A percentile compares a stretch with the other conserved stretches of the same genome.
These are phyloP conservation scores for Pleurotus citrinopileatus DNA, from an alignment of 768 basidiomycete genomes.

Conservation along the genomic window DNA sequence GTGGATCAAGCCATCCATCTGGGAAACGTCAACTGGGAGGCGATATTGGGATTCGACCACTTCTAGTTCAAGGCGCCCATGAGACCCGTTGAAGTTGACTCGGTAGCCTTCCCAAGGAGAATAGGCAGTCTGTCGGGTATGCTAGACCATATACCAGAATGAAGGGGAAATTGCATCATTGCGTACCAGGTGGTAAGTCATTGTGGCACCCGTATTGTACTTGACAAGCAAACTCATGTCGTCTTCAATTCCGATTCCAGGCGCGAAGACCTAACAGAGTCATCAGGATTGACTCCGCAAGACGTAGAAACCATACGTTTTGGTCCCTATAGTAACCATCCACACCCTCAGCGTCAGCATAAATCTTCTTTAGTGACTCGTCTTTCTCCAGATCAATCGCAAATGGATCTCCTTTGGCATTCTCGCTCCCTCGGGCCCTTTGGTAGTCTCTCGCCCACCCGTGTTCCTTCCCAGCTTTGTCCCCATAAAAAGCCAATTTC, in stretches of 20 bases:
- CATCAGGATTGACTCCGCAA: not conserved
- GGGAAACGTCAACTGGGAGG: slow-evolving; percentile 23
- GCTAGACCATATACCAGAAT: not conserved
- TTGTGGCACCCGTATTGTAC: slow-evolving; percentile 43
- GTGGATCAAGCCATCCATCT: slow-evolving; percentile 31
- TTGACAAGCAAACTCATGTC: slow-evolving; percentile 48
- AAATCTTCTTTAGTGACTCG: slow-evolving; percentile 38
- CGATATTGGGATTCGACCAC: slow-evolving; percentile 44
- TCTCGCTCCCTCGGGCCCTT: slow-evolving; percentile 37
- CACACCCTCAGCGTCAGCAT: slow-evolving; percentile 43
- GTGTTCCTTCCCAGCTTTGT: slow-evolving; percentile 39
- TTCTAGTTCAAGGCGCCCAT: slow-evolving; percentile 48
- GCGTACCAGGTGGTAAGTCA: slow-evolving; percentile 49
- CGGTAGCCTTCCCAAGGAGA: slow-evolving; percentile 47
- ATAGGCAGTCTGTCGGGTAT: slow-evolving; percentile 31
- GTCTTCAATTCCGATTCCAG: slow-evolving; percentile 46
- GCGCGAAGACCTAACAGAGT: slow-evolving; percentile 34
- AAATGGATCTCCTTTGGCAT: slow-evolving; percentile 45
- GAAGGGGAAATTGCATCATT: not conserved
- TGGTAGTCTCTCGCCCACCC: slow-evolving; percentile 47
- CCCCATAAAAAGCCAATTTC: slow-evolving; percentile 44
- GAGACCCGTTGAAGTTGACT: slow-evolving; percentile 52
- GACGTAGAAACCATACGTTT: slow-evolving; percentile 30
- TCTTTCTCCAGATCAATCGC: slow-evolving; percentile 45
- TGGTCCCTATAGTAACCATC: slow-evolving; percentile 51